Evolutionary conservation across 1,139 yeast genomes (phyloP).

Genomic region (Arxiozyma heterogenica): DNA sequence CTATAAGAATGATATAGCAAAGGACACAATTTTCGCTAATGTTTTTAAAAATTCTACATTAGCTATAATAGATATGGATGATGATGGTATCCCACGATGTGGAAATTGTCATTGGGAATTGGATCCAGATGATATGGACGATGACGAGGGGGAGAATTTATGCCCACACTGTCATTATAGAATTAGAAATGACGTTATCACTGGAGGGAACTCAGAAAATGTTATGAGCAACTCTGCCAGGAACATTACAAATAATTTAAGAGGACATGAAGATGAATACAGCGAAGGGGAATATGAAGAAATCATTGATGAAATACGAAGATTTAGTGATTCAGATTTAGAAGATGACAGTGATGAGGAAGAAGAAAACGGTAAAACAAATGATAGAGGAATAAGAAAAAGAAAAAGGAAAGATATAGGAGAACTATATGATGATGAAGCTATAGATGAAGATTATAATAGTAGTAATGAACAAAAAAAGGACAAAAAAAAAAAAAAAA

Average conservation of each 20-base stretch:
- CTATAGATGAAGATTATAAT: constrained; percentile 14
- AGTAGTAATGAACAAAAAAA: constrained; percentile 6
- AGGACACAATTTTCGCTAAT: constrained; percentile 39
- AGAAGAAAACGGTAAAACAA: not conserved
- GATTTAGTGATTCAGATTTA: constrained; percentile 11
- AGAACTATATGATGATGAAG: constrained; percentile 10
- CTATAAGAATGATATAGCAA: constrained; percentile 35
- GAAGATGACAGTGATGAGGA: constrained; percentile 7
- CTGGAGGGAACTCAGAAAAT: constrained; percentile 4
- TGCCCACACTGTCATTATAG: constrained; percentile 21
- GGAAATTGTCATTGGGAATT: constrained; percentile 81
- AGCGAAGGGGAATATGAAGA: constrained; percentile 25
- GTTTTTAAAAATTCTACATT: constrained; percentile 41
- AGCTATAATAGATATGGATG: constrained; percentile 50
- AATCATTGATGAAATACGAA: constrained; percentile 17
- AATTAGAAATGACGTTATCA: constrained; percentile 13
- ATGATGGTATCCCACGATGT: constrained; percentile 75
- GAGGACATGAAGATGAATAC: constrained; percentile 19
- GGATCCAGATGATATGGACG: constrained; percentile 21
- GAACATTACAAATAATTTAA: constrained; percentile 1
- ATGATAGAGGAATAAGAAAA: not conserved
- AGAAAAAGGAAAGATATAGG: not conserved
- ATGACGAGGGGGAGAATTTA: constrained; percentile 12
- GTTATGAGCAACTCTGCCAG: constrained; percentile 8
- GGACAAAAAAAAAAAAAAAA: constrained; percentile 14